Evolutionary conservation across 345 rosid species (phyloP), one percentile per base, ranked within the genome.

Genomic region (Gossypium thurberi): DNA sequence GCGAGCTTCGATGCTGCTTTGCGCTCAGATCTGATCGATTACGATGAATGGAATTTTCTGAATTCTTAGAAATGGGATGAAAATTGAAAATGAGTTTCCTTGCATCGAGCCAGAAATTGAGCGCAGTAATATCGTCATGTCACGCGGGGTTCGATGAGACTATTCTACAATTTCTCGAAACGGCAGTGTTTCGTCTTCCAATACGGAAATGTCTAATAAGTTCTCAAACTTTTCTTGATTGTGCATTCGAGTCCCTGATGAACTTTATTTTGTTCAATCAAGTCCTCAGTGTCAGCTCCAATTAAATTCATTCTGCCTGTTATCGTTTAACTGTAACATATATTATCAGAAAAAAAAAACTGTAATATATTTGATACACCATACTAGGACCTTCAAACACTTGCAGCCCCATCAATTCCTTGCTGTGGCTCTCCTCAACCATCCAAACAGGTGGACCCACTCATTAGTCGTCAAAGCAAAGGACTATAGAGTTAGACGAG

Each of bases 11-110:
- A 1, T 40, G 61, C 73, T 21, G 61, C 28, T 56, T 18, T 28
- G 14, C 21, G 68, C 43, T 48, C 70, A 75, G 88, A 83, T 83
- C 86, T 78, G 76, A 68, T 43, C 12, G 60, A 40, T 63, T 50
- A 47, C 37, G 56, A 48, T 13, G 69, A 44, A 65, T 21, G 55
- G 10, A 47, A 21, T 66, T 10, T 67, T 47, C 23, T 23, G 40
- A 21, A 0, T 48, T 26, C 13, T 26, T 26, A 8, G 8, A 25
- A 67, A 67, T 14, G 3, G 25, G 20, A 69, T 5, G 15, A 50
- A 48, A 51, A 50, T 18, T 5, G 15, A 50, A 50, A 51, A 26
- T 18, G 42, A 17, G 42, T 15, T 50, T 4, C 58, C 57, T 15
- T 48, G 8, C 8, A 47, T 8, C 2, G 40, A 67, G 50, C 17